Conservation (phyloP, 2,329 filamentous ascomycete genomes). For the Colletotrichum lentis region DNA sequence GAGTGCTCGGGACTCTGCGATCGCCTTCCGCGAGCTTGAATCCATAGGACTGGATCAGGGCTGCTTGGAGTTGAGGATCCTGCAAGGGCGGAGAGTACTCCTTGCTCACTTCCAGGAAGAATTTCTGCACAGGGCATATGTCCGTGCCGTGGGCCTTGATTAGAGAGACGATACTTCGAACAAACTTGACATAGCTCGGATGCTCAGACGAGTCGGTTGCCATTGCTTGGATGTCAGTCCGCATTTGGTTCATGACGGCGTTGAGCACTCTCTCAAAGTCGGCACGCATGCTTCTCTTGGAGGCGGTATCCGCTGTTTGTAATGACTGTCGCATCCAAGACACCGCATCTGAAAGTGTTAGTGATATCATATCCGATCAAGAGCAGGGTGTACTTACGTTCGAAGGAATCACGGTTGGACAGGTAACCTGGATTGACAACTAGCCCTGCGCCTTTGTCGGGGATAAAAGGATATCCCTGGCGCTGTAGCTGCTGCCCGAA, state of each 20-base stretch:
- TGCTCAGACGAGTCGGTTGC: slow-evolving; percentile 52
- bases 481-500: slow-evolving; percentile 57
- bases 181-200: slow-evolving; percentile 58
- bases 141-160: slow-evolving; percentile 64
- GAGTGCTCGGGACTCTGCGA: slow-evolving; percentile 53
- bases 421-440: slow-evolving; percentile 56
- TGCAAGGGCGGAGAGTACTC: slow-evolving; percentile 64
- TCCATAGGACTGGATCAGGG: slow-evolving; percentile 64
- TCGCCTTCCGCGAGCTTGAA: slow-evolving; percentile 63
- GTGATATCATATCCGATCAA: neutral
- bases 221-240: slow-evolving; percentile 56
- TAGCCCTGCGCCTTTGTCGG: slow-evolving; percentile 49
- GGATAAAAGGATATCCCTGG: slow-evolving; percentile 55
- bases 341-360: slow-evolving; percentile 47
- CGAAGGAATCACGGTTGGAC: slow-evolving; percentile 59
- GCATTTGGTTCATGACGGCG: slow-evolving; percentile 63
- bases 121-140: slow-evolving; percentile 62
- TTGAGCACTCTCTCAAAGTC: slow-evolving; percentile 56
- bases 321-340: slow-evolving; percentile 60
- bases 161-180: slow-evolving; percentile 60
- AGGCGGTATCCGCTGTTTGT: slow-evolving; percentile 49
- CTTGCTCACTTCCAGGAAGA: slow-evolving; percentile 64
- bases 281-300: slow-evolving; percentile 49
- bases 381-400: slow-evolving; percentile 46
- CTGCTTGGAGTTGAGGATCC: slow-evolving; percentile 65